Evolutionary conservation across 176 grass and related monocot species (phyloP).

Genomic region (Chloris gayana): DNA sequence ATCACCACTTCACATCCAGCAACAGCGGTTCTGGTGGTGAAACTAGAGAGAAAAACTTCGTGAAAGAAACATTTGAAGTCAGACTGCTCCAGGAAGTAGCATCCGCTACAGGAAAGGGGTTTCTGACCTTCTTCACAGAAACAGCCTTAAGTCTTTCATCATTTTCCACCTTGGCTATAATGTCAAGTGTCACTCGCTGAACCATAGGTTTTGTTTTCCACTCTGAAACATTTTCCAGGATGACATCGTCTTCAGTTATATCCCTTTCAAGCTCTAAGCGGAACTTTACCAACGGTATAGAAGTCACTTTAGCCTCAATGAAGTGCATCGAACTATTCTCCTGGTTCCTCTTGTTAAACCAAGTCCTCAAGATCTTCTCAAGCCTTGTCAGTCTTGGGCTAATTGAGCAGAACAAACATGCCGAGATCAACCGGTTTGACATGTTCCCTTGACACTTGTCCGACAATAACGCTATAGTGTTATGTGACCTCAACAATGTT

Average conservation of each 20-base stretch:
- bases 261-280: conserved; percentile 75
- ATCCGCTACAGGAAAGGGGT: conserved; percentile 44
- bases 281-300: conserved; percentile 61
- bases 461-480: conserved; percentile 60
- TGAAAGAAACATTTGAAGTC: conserved; percentile 85
- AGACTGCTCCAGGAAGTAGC: conserved; percentile 78
- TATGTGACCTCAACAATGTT: conserved; percentile 46
- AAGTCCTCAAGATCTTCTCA: conserved; percentile 56
- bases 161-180: conserved; percentile 66
- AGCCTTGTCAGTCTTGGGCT: conserved; percentile 65
- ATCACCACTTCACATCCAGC: conserved; percentile 89
- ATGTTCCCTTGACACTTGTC: conserved; percentile 50
- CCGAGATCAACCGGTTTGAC: conserved; percentile 52
- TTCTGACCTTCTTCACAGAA: conserved; percentile 65
- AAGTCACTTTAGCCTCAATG: conserved; percentile 67
- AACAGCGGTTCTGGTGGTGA: conserved; percentile 77
- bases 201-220: conserved; percentile 78
- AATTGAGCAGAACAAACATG: conserved; percentile 68
- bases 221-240: conserved; percentile 54
- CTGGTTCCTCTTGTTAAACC: conserved; percentile 45
- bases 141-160: conserved; percentile 62
- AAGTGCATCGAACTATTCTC: conserved; percentile 53
- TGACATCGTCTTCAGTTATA: conserved; percentile 51
- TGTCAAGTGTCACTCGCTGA: conserved; percentile 52
- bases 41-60: conserved; percentile 65